Conservation (phyloP, 495 filamentous ascomycete species). For the Lophiotrema nucula region DNA sequence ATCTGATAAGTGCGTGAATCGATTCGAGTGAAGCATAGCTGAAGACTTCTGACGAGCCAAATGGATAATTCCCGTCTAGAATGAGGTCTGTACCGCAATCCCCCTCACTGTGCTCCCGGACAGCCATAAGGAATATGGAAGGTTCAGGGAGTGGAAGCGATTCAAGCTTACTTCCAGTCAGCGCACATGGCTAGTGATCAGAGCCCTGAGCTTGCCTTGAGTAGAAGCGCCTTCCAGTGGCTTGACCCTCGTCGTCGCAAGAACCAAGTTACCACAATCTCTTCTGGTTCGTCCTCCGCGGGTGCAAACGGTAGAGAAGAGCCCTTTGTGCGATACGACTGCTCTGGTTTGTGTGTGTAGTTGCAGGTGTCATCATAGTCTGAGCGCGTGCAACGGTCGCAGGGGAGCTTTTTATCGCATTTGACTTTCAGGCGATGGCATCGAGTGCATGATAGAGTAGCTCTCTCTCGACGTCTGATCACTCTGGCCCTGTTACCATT, state of each 20-base stretch:
- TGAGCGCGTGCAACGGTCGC: not conserved
- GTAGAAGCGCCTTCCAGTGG: constrained; percentile 9
- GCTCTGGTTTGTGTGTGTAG: constrained; percentile 1
- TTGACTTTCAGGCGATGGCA: constrained; percentile 20
- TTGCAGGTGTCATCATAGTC: not conserved
- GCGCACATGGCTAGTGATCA: not conserved
- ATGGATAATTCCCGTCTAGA: constrained; percentile 4
- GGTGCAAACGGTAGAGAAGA: not conserved
- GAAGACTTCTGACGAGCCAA: not conserved
- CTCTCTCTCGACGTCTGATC: not conserved
- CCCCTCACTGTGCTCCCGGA: not conserved
- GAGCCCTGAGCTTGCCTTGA: not conserved
- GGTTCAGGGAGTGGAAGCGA: not conserved
- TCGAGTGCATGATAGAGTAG: constrained; percentile 11
- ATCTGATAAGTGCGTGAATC: not conserved
- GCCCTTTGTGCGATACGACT: not conserved
- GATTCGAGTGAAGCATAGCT: constrained; percentile 1
- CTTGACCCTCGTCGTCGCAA: not conserved
- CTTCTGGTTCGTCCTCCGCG: not conserved
- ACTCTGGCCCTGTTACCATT: too few species aligned
- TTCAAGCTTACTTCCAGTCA: not conserved
- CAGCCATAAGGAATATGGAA: not conserved
- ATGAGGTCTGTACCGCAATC: not conserved
- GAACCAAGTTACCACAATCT: constrained; percentile 3
- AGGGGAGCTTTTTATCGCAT: constrained; percentile 12